Evolutionary conservation across 495 filamentous ascomycete species (phyloP).

Genomic region (Podospora bellae-mahoneyi): DNA sequence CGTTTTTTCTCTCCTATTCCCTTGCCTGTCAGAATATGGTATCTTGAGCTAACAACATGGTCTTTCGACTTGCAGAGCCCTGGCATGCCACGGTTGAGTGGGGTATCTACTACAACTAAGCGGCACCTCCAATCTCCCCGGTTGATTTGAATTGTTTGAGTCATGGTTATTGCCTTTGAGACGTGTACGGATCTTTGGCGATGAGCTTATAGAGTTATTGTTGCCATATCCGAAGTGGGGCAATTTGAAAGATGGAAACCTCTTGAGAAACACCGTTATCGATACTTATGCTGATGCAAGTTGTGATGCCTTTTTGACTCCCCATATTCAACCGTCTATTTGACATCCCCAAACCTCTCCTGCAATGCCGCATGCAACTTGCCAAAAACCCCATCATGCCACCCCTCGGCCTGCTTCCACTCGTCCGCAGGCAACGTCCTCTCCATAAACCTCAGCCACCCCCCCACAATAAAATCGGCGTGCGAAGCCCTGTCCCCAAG

Average conservation of each 20-base stretch:
- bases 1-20: not conserved
- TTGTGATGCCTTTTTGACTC: not conserved
- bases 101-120: not conserved
- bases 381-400: conserved; percentile 52
- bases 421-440: conserved; percentile 30
- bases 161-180: no score
- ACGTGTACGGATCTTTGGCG: no score
- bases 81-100: not conserved
- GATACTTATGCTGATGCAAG: no score
- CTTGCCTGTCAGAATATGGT: no score
- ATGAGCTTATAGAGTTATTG: no score
- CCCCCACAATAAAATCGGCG: conserved; percentile 63
- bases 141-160: not conserved
- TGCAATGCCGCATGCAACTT: conserved; percentile 47
- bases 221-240: no score
- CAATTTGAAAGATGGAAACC: no score
- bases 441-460: conserved; percentile 51
- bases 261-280: no score
- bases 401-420: conserved; percentile 50
- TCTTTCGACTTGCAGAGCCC: not conserved
- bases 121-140: not conserved
- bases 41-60: no score
- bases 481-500: conserved; percentile 46
- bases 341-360: conserved; percentile 2
- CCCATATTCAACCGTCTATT: not conserved